phyloP scores from a whole-genome alignment of 306 rosid species.

The Vicia villosa region DNA sequence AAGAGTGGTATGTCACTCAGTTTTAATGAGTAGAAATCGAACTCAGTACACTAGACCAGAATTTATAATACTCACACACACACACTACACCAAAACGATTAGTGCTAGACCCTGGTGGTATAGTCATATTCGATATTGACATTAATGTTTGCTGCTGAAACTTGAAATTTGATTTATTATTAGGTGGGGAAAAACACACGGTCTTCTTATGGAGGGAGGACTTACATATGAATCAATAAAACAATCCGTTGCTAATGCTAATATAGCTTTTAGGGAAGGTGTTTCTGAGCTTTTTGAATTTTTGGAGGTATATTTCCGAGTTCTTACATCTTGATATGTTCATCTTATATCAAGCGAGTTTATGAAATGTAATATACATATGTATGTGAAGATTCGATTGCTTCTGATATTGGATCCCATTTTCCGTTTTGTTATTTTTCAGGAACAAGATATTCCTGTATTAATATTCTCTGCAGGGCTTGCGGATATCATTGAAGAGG shows the following conservation, averaged over 20 bases:
- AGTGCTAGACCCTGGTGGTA: neutral
- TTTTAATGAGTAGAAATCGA: neutral
- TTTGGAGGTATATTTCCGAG: conserved; percentile 61
- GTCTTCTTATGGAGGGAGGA: conserved; percentile 89
- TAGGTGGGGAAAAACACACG: conserved; percentile 95
- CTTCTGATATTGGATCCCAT: conserved; percentile 24
- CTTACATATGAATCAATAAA: conserved; percentile 68
- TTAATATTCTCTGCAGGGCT: conserved; percentile 96
- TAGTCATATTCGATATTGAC: conserved; percentile 1
- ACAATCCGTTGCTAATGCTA: conserved; percentile 74
- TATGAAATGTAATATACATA: neutral
- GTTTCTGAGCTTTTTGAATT: conserved; percentile 78
- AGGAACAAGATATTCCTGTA: conserved; percentile 84
- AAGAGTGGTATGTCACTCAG: conserved; percentile 70
- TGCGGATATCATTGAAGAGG: conserved; percentile 97
- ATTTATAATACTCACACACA: neutral
- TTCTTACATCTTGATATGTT: conserved; percentile 14
- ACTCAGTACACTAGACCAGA: neutral
- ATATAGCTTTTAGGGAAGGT: conserved; percentile 92
- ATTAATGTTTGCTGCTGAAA: conserved; percentile 23
- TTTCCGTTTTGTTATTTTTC: conserved; percentile 41
- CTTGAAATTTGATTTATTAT: conserved; percentile 38
- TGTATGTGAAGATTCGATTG: neutral
- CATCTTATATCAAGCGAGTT: conserved; percentile 7
- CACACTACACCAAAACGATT: neutral